Percentiles rank a stretch among this genome's conserved stretches.
Evolutionary conservation across 140 eudicot species (phyloP).

Genomic region (Cichorium intybus): DNA sequence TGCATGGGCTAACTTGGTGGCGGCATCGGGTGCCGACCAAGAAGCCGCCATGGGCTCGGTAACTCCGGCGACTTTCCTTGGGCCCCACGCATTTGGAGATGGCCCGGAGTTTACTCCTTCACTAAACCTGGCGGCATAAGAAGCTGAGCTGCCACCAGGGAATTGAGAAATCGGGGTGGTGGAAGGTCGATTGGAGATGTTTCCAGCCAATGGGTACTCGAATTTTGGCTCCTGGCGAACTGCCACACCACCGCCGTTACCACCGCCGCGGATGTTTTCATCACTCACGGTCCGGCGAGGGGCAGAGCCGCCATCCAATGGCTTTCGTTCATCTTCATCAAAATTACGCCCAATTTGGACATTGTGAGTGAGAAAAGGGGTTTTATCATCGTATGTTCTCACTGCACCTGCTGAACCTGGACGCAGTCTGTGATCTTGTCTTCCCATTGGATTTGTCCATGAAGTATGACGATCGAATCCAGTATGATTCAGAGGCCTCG

Average conservation of each 20-base stretch:
- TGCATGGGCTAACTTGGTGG: constrained; percentile 77
- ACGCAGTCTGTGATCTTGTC: constrained; percentile 67
- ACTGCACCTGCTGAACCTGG: constrained; percentile 89
- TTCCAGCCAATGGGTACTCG: constrained; percentile 34
- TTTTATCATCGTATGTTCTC: constrained; percentile 70
- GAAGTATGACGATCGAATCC: constrained; percentile 55
- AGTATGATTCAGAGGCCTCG: constrained; percentile 64
- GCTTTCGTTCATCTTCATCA: constrained; percentile 96
- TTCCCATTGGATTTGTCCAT: constrained; percentile 72
- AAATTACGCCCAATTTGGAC: constrained; percentile 73
- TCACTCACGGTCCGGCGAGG: constrained; percentile 80
- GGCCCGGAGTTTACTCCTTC: constrained; percentile 41
- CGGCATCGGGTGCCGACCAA: constrained; percentile 76
- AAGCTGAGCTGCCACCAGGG: constrained; percentile 31
- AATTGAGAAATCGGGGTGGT: constrained; percentile 44
- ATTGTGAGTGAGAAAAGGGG: constrained; percentile 55
- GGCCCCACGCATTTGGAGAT: constrained; percentile 76
- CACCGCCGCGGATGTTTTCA: constrained; percentile 39
- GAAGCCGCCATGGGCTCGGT: constrained; percentile 47
- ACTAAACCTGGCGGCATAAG: constrained; percentile 53
- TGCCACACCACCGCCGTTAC: constrained; percentile 12
- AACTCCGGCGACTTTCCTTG: constrained; percentile 51
- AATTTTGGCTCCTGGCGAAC: constrained; percentile 43
- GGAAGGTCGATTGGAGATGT: constrained; percentile 38
- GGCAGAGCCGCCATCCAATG: constrained; percentile 61